These are phyloP conservation scores for Kurtzmaniella quercitrusa DNA, from an alignment of 1,139 yeast species.

Conservation along the genomic window DNA sequence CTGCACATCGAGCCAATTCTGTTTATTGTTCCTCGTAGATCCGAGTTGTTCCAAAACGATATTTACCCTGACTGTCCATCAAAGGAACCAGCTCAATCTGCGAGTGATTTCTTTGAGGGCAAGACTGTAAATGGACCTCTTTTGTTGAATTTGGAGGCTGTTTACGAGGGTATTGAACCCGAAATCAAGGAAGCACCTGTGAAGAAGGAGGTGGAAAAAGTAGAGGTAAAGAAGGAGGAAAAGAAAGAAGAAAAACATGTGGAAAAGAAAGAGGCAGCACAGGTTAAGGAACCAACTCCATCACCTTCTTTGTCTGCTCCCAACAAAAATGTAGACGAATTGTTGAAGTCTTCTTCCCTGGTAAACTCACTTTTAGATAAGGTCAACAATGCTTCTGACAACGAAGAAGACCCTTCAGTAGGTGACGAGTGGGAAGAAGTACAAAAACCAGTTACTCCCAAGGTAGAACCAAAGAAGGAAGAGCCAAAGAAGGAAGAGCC, in stretches of 20 bases:
- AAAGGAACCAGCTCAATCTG: conserved; percentile 67
- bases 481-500: conserved; percentile 12
- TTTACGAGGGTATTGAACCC: conserved; percentile 72
- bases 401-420: conserved; percentile 30
- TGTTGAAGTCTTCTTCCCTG: conserved; percentile 35
- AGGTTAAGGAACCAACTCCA: conserved; percentile 6
- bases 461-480: conserved; percentile 13
- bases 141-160: conserved; percentile 66
- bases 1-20: conserved; percentile 81
- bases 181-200: conserved; percentile 22
- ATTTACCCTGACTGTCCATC: conserved; percentile 92
- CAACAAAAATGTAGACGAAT: conserved; percentile 32
- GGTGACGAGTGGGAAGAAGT: conserved; percentile 44
- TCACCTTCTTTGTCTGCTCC: conserved; percentile 8
- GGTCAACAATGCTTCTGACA: conserved; percentile 38
- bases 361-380: conserved; percentile 35
- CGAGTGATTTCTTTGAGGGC: conserved; percentile 77
- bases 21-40: conserved; percentile 87
- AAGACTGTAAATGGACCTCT: conserved; percentile 80
- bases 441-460: conserved; percentile 30
- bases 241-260: conserved; percentile 15
- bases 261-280: conserved; percentile 8
- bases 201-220: conserved; percentile 16
- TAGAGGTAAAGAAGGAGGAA: conserved; percentile 12
- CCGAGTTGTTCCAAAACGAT: conserved; percentile 89